Evolutionary conservation across 768 basidiomycete genomes (phyloP), one percentile per base, ranked within the genome.

Genomic region (Amanita thiersii): DNA sequence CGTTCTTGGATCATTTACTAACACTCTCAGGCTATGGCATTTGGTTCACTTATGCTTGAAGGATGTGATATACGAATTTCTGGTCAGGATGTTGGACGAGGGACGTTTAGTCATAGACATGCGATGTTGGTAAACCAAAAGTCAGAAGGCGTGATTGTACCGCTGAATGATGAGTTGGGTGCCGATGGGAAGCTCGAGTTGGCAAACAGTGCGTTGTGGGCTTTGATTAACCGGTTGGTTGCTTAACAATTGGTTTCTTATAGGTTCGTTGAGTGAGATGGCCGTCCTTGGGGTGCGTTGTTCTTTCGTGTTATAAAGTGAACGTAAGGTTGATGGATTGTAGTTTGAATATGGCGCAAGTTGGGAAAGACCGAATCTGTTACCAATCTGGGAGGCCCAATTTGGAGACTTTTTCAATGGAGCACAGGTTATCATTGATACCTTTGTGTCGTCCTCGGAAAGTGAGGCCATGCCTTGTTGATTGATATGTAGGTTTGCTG

Each of bases 341-440:
- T 51, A 90, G 75, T 96, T 93, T 47, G 92, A 94, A 54, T 89
- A 88, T 48, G 92, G 92, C 0, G 72, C 85, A 35, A 89, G 86
- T 51, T 92, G 89, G 88, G 88, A 91, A 58, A 65, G 77, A 17
- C 91, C 90, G 0, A 73, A 78, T 48, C 57, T 92, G 15, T 62
- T 93, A 39, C 78, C 86, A 0, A 87, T 94, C 25, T 93, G 91
- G 90, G 91, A 96, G 57, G 89, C 89, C 1, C 91, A 93, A 44
- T 92, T 92, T 49, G 90, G 90, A 15, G 91, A 93, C 55, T 96
- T 96, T 61, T 86, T 87, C 65, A 93, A 96, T 52, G 89, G 89
- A 2, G 86, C 88, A 8, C 85, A 85, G 73, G 72, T 91, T 43
- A 82, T 90, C 39, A 87, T 94, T 47, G 91, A 96, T 54, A 90